Conservation (phyloP, 2,329 filamentous ascomycete genomes). For the Fusarium illudens region DNA sequence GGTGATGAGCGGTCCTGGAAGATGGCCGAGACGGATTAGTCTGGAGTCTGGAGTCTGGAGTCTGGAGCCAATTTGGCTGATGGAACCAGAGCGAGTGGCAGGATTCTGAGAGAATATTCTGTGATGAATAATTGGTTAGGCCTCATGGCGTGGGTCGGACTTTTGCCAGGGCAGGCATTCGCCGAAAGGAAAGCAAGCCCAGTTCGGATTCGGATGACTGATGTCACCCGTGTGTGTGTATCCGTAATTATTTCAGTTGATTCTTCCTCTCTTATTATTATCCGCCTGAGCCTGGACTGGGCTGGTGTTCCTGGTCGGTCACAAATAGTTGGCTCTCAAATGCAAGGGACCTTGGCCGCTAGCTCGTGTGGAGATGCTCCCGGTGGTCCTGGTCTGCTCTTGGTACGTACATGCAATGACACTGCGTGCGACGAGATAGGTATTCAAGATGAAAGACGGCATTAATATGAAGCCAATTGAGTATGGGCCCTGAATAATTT, state of each 20-base stretch:
- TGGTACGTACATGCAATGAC: background rate
- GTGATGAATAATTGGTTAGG: background rate
- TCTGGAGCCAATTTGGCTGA: background rate
- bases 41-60: background rate
- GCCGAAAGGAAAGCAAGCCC: background rate
- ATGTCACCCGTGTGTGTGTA: background rate
- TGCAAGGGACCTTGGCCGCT: background rate
- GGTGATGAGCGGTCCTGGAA: background rate
- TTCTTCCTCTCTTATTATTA: background rate
- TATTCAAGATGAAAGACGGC: background rate
- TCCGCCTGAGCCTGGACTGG: background rate
- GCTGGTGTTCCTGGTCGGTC: background rate
- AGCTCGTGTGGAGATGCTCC: background rate
- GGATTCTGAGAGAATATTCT: background rate
- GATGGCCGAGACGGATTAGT: background rate
- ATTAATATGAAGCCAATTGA: background rate
- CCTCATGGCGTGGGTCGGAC: background rate
- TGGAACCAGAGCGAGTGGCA: background rate
- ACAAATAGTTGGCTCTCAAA: background rate
- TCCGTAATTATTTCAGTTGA: background rate
- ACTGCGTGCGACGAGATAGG: background rate
- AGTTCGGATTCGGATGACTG: background rate
- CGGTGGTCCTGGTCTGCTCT: background rate
- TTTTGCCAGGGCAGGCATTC: background rate
- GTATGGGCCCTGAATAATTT: background rate